A percentile compares a stretch with the other conserved stretches of the same genome.
phyloP scores from a whole-genome alignment of 2,329 filamentous ascomycete species.

The Aspergillus pseudoglaucus region DNA sequence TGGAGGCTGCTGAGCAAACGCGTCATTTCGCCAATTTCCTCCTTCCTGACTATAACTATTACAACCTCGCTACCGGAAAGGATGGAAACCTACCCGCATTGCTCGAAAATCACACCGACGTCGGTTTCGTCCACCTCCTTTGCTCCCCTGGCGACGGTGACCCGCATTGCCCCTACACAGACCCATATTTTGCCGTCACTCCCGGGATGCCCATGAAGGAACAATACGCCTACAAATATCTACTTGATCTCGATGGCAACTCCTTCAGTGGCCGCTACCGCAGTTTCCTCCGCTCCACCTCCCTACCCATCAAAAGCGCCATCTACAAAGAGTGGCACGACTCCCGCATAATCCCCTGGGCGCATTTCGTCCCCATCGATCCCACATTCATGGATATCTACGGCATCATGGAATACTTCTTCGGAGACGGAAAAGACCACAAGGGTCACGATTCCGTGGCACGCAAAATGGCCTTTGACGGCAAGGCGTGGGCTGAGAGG shows the following conservation, averaged over 20 bases:
- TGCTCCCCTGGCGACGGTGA: conserved; percentile 36
- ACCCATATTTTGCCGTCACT: conserved; percentile 32
- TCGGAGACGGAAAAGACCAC: conserved; percentile 48
- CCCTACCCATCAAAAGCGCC: conserved; percentile 69
- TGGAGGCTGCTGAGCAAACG: conserved; percentile 13
- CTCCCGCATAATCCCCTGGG: conserved; percentile 65
- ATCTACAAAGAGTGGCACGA: conserved; percentile 79
- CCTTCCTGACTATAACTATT: conserved; percentile 35
- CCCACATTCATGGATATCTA: conserved; percentile 66
- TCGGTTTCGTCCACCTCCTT: conserved; percentile 38
- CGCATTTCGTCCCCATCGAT: conserved; percentile 76
- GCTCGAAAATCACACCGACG: conserved; percentile 34
- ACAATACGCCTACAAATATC: conserved; percentile 55
- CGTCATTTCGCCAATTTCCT: conserved; percentile 21
- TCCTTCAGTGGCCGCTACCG: conserved; percentile 63
- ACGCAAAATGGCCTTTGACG: conserved; percentile 57
- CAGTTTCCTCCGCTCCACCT: conserved; percentile 62
- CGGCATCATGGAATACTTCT: conserved; percentile 67
- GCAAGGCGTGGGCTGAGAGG: conserved; percentile 61
- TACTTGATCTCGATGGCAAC: conserved; percentile 73
- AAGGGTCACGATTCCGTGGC: conserved; percentile 48
- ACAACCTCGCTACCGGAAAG: conserved; percentile 19
- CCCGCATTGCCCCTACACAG: conserved; percentile 42
- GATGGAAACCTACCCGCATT: conserved; percentile 33
- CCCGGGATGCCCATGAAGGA: conserved; percentile 19